These are phyloP conservation scores for Agarophyton chilense DNA, from an alignment of 23 red algal species.

Conservation along the genomic window DNA sequence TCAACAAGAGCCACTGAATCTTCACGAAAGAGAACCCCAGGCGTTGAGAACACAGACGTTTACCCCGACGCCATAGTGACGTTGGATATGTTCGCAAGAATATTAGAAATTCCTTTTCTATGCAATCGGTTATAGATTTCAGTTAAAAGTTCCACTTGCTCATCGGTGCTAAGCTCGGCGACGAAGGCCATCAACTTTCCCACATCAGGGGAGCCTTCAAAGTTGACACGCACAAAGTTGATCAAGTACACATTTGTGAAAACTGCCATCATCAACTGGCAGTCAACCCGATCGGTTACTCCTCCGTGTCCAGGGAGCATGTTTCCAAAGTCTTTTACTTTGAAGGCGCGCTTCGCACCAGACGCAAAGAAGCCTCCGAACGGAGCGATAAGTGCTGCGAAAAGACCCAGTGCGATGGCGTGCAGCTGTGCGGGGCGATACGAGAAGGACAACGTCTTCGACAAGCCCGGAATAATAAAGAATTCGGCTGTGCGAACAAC, in stretches of 20 bases:
- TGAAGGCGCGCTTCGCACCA: constrained; percentile 95
- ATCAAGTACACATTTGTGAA: constrained; percentile 99
- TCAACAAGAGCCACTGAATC: background rate
- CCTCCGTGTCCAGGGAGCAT: constrained; percentile 97
- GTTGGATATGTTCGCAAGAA: constrained; percentile 36
- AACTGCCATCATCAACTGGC: constrained; percentile 97
- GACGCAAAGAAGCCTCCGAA: constrained; percentile 99
- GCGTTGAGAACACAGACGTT: background rate
- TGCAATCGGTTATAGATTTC: constrained; percentile 64
- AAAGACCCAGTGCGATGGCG: constrained; percentile 79
- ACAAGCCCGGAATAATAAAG: constrained; percentile 22
- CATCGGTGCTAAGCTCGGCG: constrained; percentile 74
- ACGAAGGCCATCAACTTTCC: constrained; percentile 91
- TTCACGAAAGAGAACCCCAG: background rate
- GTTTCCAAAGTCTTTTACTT: constrained; percentile 93
- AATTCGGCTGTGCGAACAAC: constrained; percentile 4
- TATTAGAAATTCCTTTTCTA: constrained; percentile 31
- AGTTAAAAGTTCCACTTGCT: constrained; percentile 86
- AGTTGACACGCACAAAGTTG: constrained; percentile 89
- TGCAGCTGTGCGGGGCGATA: constrained; percentile 86
- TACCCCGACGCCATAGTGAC: constrained; percentile 13
- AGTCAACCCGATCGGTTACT: constrained; percentile 97
- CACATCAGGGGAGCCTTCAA: constrained; percentile 90
- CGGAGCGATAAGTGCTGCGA: constrained; percentile 88
- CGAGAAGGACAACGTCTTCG: constrained; percentile 30